phyloP scores from a whole-genome alignment of 2,329 filamentous ascomycete genomes.

The Trichoderma pleuroti region DNA sequence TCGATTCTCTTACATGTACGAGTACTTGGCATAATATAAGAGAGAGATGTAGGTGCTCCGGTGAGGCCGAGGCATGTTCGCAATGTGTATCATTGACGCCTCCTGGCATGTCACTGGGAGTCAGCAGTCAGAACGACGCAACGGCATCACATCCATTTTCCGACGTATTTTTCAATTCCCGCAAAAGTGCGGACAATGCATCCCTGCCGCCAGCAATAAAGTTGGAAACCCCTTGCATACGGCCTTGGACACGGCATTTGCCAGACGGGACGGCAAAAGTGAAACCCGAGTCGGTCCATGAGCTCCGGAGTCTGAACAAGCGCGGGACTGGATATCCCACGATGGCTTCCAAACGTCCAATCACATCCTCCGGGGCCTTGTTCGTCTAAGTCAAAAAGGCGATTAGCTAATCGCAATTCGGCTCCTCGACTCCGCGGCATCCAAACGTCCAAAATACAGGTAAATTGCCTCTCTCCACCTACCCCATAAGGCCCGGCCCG shows the following conservation, averaged over 20 bases:
- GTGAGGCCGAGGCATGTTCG: background rate
- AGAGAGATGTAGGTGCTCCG: background rate
- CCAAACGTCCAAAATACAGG: background rate
- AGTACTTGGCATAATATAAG: background rate
- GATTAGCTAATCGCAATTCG: background rate
- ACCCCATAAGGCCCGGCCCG: background rate
- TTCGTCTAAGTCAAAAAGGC: background rate
- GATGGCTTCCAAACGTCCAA: background rate
- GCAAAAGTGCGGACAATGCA: background rate
- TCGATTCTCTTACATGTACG: background rate
- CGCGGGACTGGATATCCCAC: background rate
- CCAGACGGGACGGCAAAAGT: background rate
- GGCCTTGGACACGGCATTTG: background rate
- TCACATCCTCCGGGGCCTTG: background rate
- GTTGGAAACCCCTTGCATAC: background rate
- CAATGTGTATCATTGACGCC: background rate
- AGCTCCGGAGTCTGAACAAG: background rate
- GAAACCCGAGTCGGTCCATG: background rate
- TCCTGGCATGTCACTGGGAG: background rate
- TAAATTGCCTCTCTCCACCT: background rate
- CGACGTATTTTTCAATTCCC: background rate
- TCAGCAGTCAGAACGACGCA: background rate
- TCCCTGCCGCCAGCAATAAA: background rate
- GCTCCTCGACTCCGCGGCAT: background rate
- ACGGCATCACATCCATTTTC: background rate